These are phyloP conservation scores for Calonectria crousiana DNA, from an alignment of 2,329 filamentous ascomycete species.

Conservation along the genomic window DNA sequence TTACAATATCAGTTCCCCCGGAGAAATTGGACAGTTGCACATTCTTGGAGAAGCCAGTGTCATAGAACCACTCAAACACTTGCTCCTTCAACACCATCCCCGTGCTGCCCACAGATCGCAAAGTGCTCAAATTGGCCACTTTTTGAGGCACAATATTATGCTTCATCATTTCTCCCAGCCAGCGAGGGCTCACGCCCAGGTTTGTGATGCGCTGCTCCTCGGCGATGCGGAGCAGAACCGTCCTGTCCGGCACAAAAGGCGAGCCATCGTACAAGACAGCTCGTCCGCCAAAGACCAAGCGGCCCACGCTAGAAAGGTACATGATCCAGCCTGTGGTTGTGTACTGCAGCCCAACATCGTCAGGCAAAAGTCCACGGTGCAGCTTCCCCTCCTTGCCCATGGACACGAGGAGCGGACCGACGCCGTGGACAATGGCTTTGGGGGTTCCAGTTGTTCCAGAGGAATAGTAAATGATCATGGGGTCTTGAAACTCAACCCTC, in stretches of 20 bases:
- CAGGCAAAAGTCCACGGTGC: slow-evolving; percentile 57
- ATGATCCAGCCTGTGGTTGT: slow-evolving; percentile 90
- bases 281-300: slow-evolving; percentile 70
- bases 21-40: slow-evolving; percentile 81
- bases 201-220: slow-evolving; percentile 76
- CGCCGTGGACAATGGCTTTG: slow-evolving; percentile 87
- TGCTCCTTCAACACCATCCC: slow-evolving; percentile 86
- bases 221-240: slow-evolving; percentile 72
- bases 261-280: slow-evolving; percentile 85
- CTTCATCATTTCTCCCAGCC: slow-evolving; percentile 79
- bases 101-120: slow-evolving; percentile 76
- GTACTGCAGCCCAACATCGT: slow-evolving; percentile 64
- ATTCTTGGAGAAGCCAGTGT: slow-evolving; percentile 74
- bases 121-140: slow-evolving; percentile 70
- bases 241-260: slow-evolving; percentile 78
- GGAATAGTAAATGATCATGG: slow-evolving; percentile 82
- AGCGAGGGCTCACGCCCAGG: slow-evolving; percentile 81
- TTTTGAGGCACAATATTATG: slow-evolving; percentile 71
- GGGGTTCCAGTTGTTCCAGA: slow-evolving; percentile 86
- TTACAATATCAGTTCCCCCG: slow-evolving; percentile 81
- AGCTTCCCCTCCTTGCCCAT: slow-evolving; percentile 69
- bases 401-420: slow-evolving; percentile 72
- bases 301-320: slow-evolving; percentile 75
- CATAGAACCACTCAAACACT: slow-evolving; percentile 84
- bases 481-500: slow-evolving; percentile 77